phyloP scores from a whole-genome alignment of 331 rosid genomes.

The Malus hybrid region DNA sequence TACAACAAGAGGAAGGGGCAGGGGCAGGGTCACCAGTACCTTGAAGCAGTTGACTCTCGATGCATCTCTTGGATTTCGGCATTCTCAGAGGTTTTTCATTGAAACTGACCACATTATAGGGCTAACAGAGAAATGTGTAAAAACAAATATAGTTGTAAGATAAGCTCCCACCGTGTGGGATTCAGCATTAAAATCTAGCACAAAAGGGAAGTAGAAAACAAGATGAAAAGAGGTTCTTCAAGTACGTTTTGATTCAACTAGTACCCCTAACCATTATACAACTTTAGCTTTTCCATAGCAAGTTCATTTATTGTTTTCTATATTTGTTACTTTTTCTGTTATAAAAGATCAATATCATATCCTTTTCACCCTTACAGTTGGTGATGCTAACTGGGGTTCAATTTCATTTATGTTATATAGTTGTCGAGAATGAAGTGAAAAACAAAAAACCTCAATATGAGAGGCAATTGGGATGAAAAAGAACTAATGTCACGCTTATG shows the following conservation, averaged over 20 bases:
- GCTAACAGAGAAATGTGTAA: neutral
- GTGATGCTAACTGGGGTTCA: neutral
- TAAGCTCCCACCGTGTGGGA: neutral
- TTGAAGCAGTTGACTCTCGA: conserved; percentile 92
- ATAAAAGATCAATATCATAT: neutral
- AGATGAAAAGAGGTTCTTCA: no score
- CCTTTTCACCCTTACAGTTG: neutral
- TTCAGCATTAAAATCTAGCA: neutral
- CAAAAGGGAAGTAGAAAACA: neutral
- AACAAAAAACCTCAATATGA: no score
- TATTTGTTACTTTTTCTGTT: neutral
- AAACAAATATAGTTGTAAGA: neutral
- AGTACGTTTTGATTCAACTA: no score
- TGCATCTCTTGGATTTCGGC: conserved; percentile 70
- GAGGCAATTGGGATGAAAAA: neutral
- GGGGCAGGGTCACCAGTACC: conserved; percentile 34
- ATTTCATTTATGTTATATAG: neutral
- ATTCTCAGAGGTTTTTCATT: conserved; percentile 63
- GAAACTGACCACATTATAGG: neutral
- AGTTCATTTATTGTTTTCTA: neutral
- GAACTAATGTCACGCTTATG: neutral
- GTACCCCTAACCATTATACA: neutral
- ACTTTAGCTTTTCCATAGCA: neutral
- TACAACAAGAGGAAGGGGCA: conserved; percentile 53
- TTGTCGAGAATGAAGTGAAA: no score